Conservation (phyloP, 176 grass and related monocot species). For the Raddia distichophylla region DNA sequence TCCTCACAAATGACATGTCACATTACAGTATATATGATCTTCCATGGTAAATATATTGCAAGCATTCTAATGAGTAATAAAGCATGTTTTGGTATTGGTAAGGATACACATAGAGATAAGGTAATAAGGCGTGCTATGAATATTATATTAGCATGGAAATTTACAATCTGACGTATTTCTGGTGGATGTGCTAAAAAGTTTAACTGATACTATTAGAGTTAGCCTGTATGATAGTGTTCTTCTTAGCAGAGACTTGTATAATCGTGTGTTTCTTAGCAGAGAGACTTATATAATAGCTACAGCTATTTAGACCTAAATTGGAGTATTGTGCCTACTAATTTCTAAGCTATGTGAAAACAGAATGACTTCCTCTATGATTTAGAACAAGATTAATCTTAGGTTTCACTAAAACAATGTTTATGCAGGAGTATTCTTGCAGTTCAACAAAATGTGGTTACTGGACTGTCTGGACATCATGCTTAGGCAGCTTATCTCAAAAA, state of each 20-base stretch:
- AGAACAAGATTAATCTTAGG: not conserved
- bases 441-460: not conserved
- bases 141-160: not conserved
- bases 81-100: not conserved
- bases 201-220: not conserved
- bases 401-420: not conserved
- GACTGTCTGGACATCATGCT: not conserved
- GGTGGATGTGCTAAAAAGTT: not conserved
- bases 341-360: not conserved
- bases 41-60: not conserved
- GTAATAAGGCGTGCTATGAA: not conserved
- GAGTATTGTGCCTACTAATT: not conserved
- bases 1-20: slow-evolving; percentile 9
- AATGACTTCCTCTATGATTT: not conserved
- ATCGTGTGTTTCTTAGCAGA: not conserved
- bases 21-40: not conserved
- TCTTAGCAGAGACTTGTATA: not conserved
- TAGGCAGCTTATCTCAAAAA: not conserved
- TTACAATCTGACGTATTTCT: not conserved
- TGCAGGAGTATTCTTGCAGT: not conserved
- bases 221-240: not conserved
- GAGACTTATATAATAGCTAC: not conserved
- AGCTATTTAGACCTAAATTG: not conserved
- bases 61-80: not conserved
- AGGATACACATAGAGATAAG: not conserved